A percentile compares a stretch with the other conserved stretches of the same genome.
Evolutionary conservation across 2,329 filamentous ascomycete genomes (phyloP).

Genomic region (Exophiala bonariae): DNA sequence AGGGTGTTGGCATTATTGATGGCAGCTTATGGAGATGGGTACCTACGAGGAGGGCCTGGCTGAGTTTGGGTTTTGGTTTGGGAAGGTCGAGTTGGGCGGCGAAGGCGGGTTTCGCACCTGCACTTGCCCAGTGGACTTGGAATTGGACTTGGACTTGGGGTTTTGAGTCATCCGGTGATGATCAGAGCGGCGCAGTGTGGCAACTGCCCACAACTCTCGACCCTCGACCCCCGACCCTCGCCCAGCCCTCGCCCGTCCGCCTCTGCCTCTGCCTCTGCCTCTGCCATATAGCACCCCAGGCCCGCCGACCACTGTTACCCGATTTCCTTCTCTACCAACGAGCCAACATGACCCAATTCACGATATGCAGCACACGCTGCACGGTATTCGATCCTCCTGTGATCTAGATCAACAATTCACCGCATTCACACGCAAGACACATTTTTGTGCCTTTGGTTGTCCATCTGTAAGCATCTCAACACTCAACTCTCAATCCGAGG

Average conservation of each 20-base stretch:
- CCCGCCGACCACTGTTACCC: neutral
- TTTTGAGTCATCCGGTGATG: no score
- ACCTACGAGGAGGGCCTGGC: no score
- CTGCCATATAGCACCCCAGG: neutral
- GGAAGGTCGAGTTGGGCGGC: no score
- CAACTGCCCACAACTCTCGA: neutral
- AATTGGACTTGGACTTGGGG: no score
- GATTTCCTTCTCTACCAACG: slow-evolving; percentile 6
- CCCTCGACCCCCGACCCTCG: neutral
- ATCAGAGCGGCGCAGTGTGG: neutral
- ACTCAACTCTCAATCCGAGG: neutral
- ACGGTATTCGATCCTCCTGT: slow-evolving; percentile 4
- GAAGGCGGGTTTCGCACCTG: no score
- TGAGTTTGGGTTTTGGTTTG: no score
- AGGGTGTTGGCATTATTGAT: no score
- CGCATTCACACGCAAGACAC: slow-evolving; percentile 1
- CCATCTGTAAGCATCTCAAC: slow-evolving; percentile 4
- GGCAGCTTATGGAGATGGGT: no score
- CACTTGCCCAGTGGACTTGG: no score
- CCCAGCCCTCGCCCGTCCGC: neutral
- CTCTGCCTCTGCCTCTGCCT: neutral
- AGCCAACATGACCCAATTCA: slow-evolving; percentile 18
- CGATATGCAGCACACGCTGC: slow-evolving; percentile 23
- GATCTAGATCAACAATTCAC: slow-evolving; percentile 7
- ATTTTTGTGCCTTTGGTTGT: neutral